Evolutionary conservation across 1,139 yeast genomes (phyloP).

Genomic region (Yueomyces sp.): DNA sequence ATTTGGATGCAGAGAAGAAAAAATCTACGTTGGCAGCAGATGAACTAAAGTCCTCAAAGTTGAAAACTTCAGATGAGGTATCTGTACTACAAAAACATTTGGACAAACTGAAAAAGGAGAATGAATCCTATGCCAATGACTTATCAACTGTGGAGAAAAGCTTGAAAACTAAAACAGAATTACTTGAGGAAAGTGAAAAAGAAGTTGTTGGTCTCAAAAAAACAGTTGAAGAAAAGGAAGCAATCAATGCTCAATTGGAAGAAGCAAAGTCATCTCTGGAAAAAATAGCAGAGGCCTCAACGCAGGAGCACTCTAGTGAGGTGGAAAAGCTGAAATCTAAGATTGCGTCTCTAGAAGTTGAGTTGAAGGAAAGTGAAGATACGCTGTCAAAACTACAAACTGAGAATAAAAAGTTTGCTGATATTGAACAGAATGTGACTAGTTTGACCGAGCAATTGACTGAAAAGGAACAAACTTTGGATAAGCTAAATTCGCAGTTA

Average conservation of each 20-base stretch:
- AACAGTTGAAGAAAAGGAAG: not conserved
- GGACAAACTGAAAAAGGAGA: not conserved
- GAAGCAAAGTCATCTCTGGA: not conserved
- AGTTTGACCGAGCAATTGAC: too few relatives aligned
- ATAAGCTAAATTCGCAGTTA: too few relatives aligned
- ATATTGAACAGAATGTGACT: too few relatives aligned
- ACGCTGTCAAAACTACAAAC: too few relatives aligned
- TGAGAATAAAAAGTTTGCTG: too few relatives aligned
- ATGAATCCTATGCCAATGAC: not conserved
- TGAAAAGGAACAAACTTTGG: too few relatives aligned
- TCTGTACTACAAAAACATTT: not conserved
- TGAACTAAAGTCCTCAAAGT: not conserved
- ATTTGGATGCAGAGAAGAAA: too few relatives aligned
- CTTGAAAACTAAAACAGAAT: too few relatives aligned
- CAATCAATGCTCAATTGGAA: too few relatives aligned
- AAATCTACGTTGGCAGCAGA: not conserved
- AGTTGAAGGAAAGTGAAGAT: too few relatives aligned
- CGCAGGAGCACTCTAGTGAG: not conserved
- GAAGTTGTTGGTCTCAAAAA: constrained; percentile 5
- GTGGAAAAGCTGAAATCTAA: too few relatives aligned
- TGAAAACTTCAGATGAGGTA: not conserved
- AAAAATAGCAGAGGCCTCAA: not conserved
- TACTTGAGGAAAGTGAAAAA: constrained; percentile 1
- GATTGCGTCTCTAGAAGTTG: too few relatives aligned
- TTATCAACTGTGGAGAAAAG: not conserved